These are phyloP conservation scores for Rosa rugosa DNA, from an alignment of 306 rosid genomes.

Conservation along the genomic window DNA sequence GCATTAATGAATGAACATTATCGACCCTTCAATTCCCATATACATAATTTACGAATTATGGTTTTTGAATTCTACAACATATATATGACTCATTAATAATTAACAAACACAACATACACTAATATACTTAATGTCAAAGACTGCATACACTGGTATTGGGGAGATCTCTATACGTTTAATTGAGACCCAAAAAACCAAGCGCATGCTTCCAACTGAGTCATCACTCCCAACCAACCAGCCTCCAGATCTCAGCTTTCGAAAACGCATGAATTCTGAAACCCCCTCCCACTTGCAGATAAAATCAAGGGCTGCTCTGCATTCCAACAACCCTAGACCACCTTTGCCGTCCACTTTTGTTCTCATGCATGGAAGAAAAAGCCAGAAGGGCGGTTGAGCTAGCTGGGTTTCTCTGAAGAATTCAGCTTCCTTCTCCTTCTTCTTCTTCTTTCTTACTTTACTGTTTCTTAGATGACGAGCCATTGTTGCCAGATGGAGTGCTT, in stretches of 20 bases:
- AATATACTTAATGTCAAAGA: not conserved
- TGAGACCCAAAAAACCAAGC: conserved; percentile 9
- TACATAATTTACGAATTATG: conserved; percentile 17
- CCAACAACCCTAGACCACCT: conserved; percentile 18
- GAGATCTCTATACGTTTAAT: conserved; percentile 1
- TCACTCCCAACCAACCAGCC: conserved; percentile 8
- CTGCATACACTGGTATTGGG: not conserved
- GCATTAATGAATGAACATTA: not conserved
- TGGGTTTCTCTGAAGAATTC: not conserved
- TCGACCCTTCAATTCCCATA: not conserved
- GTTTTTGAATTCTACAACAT: not conserved
- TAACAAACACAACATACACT: not conserved
- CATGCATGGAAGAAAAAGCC: conserved; percentile 32
- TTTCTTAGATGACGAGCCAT: conserved; percentile 38
- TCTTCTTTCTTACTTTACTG: conserved; percentile 16
- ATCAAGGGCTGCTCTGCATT: not conserved
- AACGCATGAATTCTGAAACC: not conserved
- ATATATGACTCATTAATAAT: not conserved
- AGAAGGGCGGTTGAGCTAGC: conserved; percentile 3
- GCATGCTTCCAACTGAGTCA: conserved; percentile 8
- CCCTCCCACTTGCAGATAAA: not conserved
- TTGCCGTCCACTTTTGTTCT: conserved; percentile 25
- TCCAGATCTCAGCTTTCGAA: conserved; percentile 6
- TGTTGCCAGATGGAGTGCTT: conserved; percentile 29
- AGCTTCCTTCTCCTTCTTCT: not conserved